Evolutionary conservation across 2,329 filamentous ascomycete genomes (phyloP).

Genomic region (Epichloe typhina): DNA sequence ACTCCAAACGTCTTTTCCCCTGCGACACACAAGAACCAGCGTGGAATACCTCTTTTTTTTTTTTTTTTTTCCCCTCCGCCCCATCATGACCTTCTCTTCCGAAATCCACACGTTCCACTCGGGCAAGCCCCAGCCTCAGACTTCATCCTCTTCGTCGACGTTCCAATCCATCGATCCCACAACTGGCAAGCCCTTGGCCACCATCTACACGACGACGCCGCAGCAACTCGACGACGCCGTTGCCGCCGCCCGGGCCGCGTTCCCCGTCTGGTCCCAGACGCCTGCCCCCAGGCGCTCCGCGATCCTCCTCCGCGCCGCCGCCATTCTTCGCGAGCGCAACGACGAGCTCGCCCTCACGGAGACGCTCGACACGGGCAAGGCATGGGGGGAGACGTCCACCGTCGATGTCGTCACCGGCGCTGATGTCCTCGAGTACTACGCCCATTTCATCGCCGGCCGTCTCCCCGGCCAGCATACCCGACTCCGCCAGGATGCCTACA

Average conservation of each 20-base stretch:
- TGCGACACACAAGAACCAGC: too few relatives aligned
- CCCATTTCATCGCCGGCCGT: conserved; percentile 64
- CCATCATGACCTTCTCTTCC: conserved; percentile 21
- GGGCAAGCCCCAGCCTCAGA: conserved; percentile 48
- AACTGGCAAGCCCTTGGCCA: conserved; percentile 53
- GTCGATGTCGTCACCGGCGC: conserved; percentile 75
- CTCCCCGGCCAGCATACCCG: conserved; percentile 69
- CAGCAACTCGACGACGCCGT: conserved; percentile 60
- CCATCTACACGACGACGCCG: conserved; percentile 56
- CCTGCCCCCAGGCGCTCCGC: conserved; percentile 62
- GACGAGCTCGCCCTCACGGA: conserved; percentile 68
- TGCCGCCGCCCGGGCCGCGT: conserved; percentile 55
- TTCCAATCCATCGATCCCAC: conserved; percentile 67
- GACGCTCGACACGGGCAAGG: conserved; percentile 77
- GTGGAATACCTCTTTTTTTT: too few relatives aligned
- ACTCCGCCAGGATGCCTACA: conserved; percentile 62
- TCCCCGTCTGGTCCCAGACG: conserved; percentile 63
- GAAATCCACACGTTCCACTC: conserved; percentile 58
- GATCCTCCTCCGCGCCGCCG: conserved; percentile 64
- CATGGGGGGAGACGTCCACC: conserved; percentile 74
- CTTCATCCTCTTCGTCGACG: conserved; percentile 43
- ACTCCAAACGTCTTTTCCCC: too few relatives aligned
- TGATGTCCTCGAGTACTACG: conserved; percentile 79
- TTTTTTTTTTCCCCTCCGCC: too few relatives aligned
- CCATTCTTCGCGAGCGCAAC: conserved; percentile 61